Evolutionary conservation across 257 asterid genomes (phyloP).

Genomic region (Solanum chiquidenum): DNA sequence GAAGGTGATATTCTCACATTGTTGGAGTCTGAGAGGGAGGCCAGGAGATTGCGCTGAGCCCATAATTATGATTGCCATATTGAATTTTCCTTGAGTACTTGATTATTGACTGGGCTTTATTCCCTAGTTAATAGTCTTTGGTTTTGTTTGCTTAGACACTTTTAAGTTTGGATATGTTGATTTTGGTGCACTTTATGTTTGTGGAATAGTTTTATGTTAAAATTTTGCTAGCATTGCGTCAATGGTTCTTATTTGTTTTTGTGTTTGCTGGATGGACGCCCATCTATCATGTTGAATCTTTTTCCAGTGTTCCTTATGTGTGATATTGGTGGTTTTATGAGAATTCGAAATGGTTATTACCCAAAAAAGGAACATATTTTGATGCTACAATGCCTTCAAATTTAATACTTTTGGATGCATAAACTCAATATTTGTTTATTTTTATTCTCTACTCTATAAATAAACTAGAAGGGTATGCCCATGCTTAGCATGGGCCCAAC

Average conservation of each 20-base stretch:
- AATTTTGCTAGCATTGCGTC: background rate
- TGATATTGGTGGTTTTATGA: background rate
- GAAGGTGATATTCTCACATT: slow-evolving; percentile 30
- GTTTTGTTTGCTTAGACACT: background rate
- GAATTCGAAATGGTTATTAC: background rate
- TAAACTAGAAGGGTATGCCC: no score
- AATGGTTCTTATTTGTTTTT: background rate
- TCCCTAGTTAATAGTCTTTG: background rate
- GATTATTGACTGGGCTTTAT: background rate
- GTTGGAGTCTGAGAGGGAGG: slow-evolving; percentile 31
- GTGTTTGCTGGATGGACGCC: background rate
- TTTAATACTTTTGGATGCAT: background rate
- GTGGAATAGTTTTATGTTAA: background rate
- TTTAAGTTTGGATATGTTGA: background rate
- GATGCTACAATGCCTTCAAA: background rate
- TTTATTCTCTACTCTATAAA: background rate
- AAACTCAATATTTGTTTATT: background rate
- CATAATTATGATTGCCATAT: background rate
- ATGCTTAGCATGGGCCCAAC: no score
- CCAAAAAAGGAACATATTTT: background rate
- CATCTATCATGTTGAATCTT: background rate
- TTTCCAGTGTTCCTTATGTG: background rate
- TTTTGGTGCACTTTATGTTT: background rate
- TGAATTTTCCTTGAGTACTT: background rate
- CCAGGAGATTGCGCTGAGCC: slow-evolving; percentile 23